A percentile compares a stretch with the other conserved stretches of the same genome.
phyloP scores from a whole-genome alignment of 2,329 filamentous ascomycete species.

The Apiospora aurea region DNA sequence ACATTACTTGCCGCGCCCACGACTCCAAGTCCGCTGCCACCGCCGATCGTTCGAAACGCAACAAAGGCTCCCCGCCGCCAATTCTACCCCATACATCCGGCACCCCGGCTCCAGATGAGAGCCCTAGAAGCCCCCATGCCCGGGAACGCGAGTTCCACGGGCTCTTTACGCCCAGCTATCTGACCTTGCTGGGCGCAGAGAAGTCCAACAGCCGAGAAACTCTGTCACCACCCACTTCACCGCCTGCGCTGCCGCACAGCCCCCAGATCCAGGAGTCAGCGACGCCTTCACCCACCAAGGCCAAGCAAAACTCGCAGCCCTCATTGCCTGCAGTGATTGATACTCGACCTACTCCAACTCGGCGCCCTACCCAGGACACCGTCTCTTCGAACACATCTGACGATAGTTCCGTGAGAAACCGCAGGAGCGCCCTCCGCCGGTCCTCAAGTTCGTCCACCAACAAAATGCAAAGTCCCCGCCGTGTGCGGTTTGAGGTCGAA shows the following conservation, averaged over 20 bases:
- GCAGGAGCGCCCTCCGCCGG: conserved; percentile 65
- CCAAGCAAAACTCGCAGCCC: conserved; percentile 25
- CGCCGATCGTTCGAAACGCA: conserved; percentile 35
- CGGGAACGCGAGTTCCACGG: conserved; percentile 67
- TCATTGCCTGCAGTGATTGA: conserved; percentile 31
- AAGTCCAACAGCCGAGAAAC: conserved; percentile 29
- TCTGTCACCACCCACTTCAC: conserved; percentile 29
- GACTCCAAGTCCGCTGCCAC: conserved; percentile 29
- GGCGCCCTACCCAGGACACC: conserved; percentile 54
- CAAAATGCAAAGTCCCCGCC: conserved; percentile 60
- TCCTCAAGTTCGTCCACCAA: conserved; percentile 58
- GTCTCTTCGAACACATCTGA: conserved; percentile 60
- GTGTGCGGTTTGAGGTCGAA: conserved; percentile 68
- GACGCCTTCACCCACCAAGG: conserved; percentile 30
- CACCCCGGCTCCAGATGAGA: conserved; percentile 43
- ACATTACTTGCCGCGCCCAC: conserved; percentile 27
- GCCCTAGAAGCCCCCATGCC: conserved; percentile 56
- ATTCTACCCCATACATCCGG: conserved; percentile 49
- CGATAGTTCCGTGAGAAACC: conserved; percentile 56
- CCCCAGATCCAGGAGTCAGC: conserved; percentile 39
- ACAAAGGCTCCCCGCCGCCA: conserved; percentile 47
- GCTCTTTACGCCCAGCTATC: conserved; percentile 68
- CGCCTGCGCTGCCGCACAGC: conserved; percentile 29
- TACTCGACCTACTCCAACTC: conserved; percentile 45
- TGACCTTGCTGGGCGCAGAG: conserved; percentile 63